These are phyloP conservation scores for Arthrobotrys sphaeroides DNA, from an alignment of 2,329 filamentous ascomycete genomes.

Conservation along the genomic window DNA sequence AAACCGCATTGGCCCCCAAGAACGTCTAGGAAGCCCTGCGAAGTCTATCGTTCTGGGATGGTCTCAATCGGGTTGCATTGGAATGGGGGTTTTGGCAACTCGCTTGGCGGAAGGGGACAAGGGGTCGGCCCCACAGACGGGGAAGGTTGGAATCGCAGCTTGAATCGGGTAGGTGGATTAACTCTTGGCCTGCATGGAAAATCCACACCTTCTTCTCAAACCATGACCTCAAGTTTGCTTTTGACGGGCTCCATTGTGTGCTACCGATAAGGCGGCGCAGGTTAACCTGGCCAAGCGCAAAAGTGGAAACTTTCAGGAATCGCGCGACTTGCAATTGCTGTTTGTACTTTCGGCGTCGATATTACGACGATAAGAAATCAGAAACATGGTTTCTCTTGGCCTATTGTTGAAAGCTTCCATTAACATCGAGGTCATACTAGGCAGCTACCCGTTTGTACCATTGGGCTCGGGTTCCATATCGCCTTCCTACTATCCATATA, in stretches of 20 bases:
- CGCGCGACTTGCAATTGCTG: background rate
- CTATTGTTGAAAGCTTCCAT: conserved; percentile 41
- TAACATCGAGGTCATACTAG: conserved; percentile 49
- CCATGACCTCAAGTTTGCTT: conserved; percentile 6
- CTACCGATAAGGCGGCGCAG: conserved; percentile 18
- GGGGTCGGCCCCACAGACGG: conserved; percentile 38
- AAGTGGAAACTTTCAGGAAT: conserved; percentile 3
- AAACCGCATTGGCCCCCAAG: conserved; percentile 25
- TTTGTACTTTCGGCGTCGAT: background rate
- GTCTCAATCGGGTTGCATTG: background rate
- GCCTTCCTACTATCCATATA: background rate
- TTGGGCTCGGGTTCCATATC: background rate
- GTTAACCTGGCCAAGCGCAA: background rate
- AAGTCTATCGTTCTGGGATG: background rate
- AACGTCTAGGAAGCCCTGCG: background rate
- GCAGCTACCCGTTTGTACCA: conserved; percentile 40
- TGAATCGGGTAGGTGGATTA: conserved; percentile 52
- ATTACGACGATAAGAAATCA: conserved; percentile 23
- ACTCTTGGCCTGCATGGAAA: conserved; percentile 40
- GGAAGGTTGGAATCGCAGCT: conserved; percentile 43
- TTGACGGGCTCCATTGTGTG: conserved; percentile 11
- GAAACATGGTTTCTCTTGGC: conserved; percentile 35
- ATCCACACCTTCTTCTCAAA: conserved; percentile 9
- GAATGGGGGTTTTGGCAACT: conserved; percentile 19
- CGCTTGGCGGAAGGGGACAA: conserved; percentile 47